A percentile compares a stretch with the other conserved stretches of the same genome.
Evolutionary conservation across 345 rosid species (phyloP).

Genomic region (Salix koriyanagi): DNA sequence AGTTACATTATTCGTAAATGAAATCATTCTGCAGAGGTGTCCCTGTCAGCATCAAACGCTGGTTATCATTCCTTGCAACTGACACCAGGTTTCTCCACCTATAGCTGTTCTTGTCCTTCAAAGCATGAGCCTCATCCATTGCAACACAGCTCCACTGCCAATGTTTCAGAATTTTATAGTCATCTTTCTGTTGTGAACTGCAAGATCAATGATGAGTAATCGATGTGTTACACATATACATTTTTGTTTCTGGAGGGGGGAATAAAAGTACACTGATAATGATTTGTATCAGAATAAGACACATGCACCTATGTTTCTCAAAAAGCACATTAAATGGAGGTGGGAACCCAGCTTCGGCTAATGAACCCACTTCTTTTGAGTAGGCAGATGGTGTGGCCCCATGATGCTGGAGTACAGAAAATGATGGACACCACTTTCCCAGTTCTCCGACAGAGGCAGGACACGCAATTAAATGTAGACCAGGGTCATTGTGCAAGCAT

Average conservation of each 20-base stretch:
- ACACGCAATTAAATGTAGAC: slow-evolving; percentile 94
- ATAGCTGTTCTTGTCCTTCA: slow-evolving; percentile 91
- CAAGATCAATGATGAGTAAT: slow-evolving; percentile 23
- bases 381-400: slow-evolving; percentile 75
- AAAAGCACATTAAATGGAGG: slow-evolving; percentile 89
- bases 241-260: not conserved
- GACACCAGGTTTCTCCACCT: slow-evolving; percentile 97
- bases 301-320: slow-evolving; percentile 78
- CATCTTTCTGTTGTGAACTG: slow-evolving; percentile 97
- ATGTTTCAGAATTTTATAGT: slow-evolving; percentile 77
- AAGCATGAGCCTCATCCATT: slow-evolving; percentile 99
- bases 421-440: slow-evolving; percentile 99
- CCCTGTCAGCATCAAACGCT: slow-evolving; percentile 96
- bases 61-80: slow-evolving; percentile 86
- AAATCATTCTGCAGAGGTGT: slow-evolving; percentile 98
- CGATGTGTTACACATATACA: not conserved
- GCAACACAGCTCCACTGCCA: slow-evolving; percentile 98
- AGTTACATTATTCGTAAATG: slow-evolving; percentile 42
- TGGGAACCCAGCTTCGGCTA: slow-evolving; percentile 77
- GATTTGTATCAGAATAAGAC: slow-evolving; percentile 14
- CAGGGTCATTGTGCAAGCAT: slow-evolving; percentile 76
- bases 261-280: slow-evolving; percentile 11
- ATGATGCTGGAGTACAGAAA: slow-evolving; percentile 81
- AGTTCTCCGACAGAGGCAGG: slow-evolving; percentile 97
- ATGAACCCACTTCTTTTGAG: slow-evolving; percentile 72